phyloP scores from a whole-genome alignment of 2,329 filamentous ascomycete species.

The Venturia nashicola region DNA sequence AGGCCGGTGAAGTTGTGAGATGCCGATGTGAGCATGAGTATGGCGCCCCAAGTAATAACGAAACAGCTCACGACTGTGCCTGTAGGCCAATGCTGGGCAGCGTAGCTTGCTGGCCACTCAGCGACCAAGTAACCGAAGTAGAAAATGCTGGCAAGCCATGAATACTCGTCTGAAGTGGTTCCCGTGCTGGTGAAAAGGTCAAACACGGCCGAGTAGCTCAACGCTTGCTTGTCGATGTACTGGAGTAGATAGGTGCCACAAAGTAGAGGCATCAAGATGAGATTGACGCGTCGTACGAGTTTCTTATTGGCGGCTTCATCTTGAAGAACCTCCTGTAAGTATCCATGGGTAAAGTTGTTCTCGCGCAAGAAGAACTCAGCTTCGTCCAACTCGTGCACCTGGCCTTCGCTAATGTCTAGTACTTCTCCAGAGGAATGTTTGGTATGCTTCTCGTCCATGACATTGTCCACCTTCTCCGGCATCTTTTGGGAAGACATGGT shows the following conservation, averaged over 20 bases:
- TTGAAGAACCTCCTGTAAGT: not conserved
- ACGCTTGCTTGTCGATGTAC: constrained; percentile 15
- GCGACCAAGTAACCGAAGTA: constrained; percentile 62
- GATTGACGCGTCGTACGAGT: not conserved
- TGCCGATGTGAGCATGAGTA: constrained; percentile 16
- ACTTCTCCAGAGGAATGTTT: not conserved
- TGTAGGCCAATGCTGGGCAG: constrained; percentile 21
- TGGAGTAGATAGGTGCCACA: constrained; percentile 14
- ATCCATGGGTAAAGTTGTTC: not conserved
- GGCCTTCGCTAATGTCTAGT: not conserved
- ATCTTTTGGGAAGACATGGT: not conserved
- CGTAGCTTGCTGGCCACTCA: constrained; percentile 59
- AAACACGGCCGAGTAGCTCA: constrained; percentile 16
- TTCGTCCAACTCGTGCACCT: not conserved
- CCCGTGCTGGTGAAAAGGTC: constrained; percentile 12
- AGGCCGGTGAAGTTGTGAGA: constrained; percentile 15
- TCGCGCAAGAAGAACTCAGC: not conserved
- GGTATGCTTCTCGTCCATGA: not conserved
- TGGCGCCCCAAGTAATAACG: constrained; percentile 14
- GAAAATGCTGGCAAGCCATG: constrained; percentile 62
- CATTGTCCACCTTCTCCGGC: not conserved
- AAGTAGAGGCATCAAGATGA: constrained; percentile 13
- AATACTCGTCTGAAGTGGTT: constrained; percentile 37
- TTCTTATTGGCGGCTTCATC: not conserved
- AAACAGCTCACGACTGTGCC: constrained; percentile 20